Conservation (phyloP, 495 filamentous ascomycete genomes). For the Daldinia childiae region DNA sequence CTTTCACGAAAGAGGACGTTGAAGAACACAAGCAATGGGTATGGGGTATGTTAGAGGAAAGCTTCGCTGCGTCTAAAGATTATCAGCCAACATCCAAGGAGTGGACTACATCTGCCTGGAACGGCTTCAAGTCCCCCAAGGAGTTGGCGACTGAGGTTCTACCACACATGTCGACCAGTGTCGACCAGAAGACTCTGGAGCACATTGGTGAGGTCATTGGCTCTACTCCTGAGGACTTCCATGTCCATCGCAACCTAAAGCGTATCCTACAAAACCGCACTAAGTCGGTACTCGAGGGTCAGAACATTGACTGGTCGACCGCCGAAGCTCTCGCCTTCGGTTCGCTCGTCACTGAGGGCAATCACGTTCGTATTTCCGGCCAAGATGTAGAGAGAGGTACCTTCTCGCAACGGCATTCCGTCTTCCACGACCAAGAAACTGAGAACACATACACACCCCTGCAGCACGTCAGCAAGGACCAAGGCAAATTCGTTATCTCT, state of each 20-base stretch:
- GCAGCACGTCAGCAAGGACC: conserved; percentile 84
- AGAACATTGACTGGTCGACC: conserved; percentile 97
- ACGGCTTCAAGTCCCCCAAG: conserved; percentile 98
- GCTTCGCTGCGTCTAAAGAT: conserved; percentile 95
- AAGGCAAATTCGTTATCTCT: conserved; percentile 93
- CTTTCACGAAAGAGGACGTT: conserved; percentile 96
- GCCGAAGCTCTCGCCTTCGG: conserved; percentile 97
- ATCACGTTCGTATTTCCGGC: conserved; percentile 95
- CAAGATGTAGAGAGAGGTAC: conserved; percentile 99
- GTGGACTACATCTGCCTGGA: conserved; percentile 98
- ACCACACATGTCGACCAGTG: conserved; percentile 88
- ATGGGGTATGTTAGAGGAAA: conserved; percentile 98
- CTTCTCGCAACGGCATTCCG: conserved; percentile 97
- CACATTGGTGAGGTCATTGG: conserved; percentile 83
- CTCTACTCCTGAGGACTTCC: conserved; percentile 81
- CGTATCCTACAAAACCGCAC: conserved; percentile 90
- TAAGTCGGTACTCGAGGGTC: conserved; percentile 91
- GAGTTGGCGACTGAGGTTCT: conserved; percentile 94
- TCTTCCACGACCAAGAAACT: conserved; percentile 95
- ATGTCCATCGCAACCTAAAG: conserved; percentile 92
- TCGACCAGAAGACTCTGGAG: conserved; percentile 72
- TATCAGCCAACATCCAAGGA: conserved; percentile 97
- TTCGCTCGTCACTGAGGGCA: conserved; percentile 86
- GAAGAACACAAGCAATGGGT: conserved; percentile 99
- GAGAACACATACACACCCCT: conserved; percentile 94